Conservation (phyloP, 2,329 filamentous ascomycete species). For the Nemania diffusa region DNA sequence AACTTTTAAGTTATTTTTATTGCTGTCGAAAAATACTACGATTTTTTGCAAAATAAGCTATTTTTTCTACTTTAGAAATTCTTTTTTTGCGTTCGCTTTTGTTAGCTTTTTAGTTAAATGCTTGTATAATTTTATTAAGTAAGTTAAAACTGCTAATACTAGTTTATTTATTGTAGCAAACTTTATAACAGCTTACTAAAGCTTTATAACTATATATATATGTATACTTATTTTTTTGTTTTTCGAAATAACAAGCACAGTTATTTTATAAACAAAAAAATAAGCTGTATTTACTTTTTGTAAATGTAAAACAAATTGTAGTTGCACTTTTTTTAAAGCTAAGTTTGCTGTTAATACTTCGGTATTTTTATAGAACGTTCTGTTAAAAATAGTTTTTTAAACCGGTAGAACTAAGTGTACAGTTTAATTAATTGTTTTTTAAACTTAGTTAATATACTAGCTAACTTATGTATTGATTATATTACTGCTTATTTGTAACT, state of each 20-base stretch:
- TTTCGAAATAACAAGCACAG: too few relatives aligned
- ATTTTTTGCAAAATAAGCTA: too few relatives aligned
- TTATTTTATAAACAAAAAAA: too few relatives aligned
- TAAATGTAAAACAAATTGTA: background rate
- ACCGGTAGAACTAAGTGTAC: background rate
- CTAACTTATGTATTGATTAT: too few relatives aligned
- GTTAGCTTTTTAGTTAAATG: too few relatives aligned
- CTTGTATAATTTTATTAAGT: too few relatives aligned
- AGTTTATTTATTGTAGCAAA: background rate
- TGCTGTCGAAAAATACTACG: background rate
- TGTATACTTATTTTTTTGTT: too few relatives aligned
- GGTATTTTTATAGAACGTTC: background rate
- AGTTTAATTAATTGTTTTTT: too few relatives aligned
- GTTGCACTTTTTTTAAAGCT: background rate
- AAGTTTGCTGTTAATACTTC: background rate
- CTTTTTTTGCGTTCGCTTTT: too few relatives aligned
- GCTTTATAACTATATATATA: background rate
- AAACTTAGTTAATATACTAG: constrained; percentile 1
- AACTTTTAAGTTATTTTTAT: constrained; percentile 3
- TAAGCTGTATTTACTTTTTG: background rate
- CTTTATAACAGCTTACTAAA: background rate
- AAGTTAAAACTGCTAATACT: too few relatives aligned
- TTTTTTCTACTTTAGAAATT: too few relatives aligned
- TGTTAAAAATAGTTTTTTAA: background rate
- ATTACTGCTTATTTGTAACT: background rate